Conservation (phyloP, 345 rosid genomes). For the Arabidopsis suecica region DNA sequence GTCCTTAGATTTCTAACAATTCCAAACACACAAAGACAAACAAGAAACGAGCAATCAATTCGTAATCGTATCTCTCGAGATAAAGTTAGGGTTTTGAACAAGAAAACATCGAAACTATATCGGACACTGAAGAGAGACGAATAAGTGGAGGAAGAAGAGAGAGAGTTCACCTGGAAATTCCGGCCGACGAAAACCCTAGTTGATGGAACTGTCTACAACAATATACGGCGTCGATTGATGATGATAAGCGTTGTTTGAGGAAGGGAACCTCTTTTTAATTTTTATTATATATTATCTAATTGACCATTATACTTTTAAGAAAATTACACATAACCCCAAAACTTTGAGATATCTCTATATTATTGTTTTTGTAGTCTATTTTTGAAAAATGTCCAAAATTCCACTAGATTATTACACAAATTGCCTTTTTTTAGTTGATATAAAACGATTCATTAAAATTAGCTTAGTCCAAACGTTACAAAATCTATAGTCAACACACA, state of each 20-base stretch:
- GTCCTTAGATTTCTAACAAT: constrained; percentile 48
- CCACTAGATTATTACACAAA: no score
- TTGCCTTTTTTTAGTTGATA: no score
- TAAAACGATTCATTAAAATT: no score
- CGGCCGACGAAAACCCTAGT: constrained; percentile 20
- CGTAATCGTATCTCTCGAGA: neutral
- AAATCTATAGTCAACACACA: no score
- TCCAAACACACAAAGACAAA: no score
- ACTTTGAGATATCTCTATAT: neutral
- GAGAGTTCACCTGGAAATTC: constrained; percentile 1
- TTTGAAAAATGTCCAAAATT: no score
- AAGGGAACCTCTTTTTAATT: neutral
- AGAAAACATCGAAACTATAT: neutral
- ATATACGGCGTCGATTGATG: neutral
- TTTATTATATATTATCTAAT: neutral
- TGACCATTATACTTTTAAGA: neutral
- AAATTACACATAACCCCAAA: neutral
- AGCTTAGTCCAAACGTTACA: no score
- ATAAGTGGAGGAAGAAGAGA: no score
- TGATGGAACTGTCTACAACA: neutral
- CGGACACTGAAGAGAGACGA: no score
- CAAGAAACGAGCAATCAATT: constrained; percentile 39
- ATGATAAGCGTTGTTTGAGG: neutral
- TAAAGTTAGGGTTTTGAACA: neutral
- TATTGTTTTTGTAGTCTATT: no score